A percentile compares a stretch with the other conserved stretches of the same genome.
Evolutionary conservation across 2,329 filamentous ascomycete species (phyloP).

Genomic region (Macrophomina tecta): DNA sequence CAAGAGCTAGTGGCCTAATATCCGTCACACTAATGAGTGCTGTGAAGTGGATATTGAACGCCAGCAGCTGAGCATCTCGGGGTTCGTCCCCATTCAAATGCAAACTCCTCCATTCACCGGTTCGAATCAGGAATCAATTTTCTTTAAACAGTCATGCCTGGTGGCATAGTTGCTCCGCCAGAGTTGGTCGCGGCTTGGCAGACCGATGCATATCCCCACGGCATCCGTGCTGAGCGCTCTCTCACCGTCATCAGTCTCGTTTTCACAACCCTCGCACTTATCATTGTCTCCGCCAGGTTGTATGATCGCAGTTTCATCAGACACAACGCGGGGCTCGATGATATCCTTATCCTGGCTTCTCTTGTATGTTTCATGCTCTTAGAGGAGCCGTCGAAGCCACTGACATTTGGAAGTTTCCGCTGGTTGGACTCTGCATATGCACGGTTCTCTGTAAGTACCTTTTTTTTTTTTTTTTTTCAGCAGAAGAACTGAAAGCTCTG

Average conservation of each 20-base stretch:
- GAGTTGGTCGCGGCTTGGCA: slow-evolving; percentile 20
- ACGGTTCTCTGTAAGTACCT: neutral
- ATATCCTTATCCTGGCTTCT: slow-evolving; percentile 2
- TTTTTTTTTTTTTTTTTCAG: too few relatives aligned
- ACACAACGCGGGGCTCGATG: slow-evolving; percentile 18
- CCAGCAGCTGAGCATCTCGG: too few relatives aligned
- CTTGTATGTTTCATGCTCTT: neutral
- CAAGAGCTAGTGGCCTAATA: too few relatives aligned
- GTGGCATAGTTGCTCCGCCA: slow-evolving; percentile 20
- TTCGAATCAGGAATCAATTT: too few relatives aligned
- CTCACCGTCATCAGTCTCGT: slow-evolving; percentile 8
- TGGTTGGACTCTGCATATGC: neutral
- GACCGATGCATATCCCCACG: slow-evolving; percentile 24
- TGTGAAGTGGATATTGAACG: too few relatives aligned
- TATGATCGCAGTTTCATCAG: slow-evolving; percentile 13
- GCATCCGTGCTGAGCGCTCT: neutral
- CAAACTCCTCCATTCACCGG: too few relatives aligned
- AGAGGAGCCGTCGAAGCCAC: neutral
- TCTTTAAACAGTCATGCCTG: slow-evolving; percentile 5
- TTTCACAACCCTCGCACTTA: slow-evolving; percentile 4
- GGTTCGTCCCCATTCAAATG: too few relatives aligned
- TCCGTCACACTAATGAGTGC: too few relatives aligned
- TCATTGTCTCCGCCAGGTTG: neutral
- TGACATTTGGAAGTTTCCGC: neutral
- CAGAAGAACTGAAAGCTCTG: neutral